These are phyloP conservation scores for Leccinum longicurvipes DNA, from an alignment of 768 basidiomycete genomes.

Conservation along the genomic window DNA sequence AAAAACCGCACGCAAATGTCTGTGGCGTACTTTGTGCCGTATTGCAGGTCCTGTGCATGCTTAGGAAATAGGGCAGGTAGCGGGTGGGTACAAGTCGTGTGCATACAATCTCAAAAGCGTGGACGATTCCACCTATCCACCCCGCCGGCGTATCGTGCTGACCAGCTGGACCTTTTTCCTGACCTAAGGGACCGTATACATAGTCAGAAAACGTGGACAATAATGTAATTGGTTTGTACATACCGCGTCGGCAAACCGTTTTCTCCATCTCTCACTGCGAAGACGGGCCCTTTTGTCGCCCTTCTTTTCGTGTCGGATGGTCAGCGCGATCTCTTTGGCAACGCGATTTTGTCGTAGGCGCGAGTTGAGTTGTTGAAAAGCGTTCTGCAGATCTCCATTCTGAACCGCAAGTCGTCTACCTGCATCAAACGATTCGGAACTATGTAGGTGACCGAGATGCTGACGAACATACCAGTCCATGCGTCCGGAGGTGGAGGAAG, in stretches of 20 bases:
- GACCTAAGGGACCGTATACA: constrained; percentile 48
- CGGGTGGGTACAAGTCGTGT: constrained; percentile 3
- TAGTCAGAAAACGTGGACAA: constrained; percentile 13
- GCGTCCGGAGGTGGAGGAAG: constrained; percentile 43
- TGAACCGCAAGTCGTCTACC: constrained; percentile 59
- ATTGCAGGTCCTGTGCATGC: constrained; percentile 2
- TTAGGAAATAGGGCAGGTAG: constrained; percentile 1
- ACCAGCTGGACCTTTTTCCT: constrained; percentile 81
- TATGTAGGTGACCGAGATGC: neutral
- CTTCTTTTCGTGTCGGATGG: constrained; percentile 76
- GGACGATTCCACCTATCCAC: constrained; percentile 42
- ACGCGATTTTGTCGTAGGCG: constrained; percentile 59
- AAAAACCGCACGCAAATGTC: constrained; percentile 5
- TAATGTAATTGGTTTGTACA: constrained; percentile 20
- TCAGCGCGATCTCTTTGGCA: constrained; percentile 42
- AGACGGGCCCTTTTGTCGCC: constrained; percentile 75
- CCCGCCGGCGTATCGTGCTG: constrained; percentile 71
- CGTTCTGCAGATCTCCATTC: constrained; percentile 40
- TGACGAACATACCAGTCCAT: constrained; percentile 45
- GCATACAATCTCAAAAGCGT: neutral
- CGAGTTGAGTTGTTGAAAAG: constrained; percentile 47
- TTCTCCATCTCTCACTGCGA: constrained; percentile 74
- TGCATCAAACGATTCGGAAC: constrained; percentile 26
- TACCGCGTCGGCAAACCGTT: constrained; percentile 76
- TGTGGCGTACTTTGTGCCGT: constrained; percentile 14